Evolutionary conservation across 495 filamentous ascomycete species (phyloP).

Genomic region (Beverwykella pulmonaria): DNA sequence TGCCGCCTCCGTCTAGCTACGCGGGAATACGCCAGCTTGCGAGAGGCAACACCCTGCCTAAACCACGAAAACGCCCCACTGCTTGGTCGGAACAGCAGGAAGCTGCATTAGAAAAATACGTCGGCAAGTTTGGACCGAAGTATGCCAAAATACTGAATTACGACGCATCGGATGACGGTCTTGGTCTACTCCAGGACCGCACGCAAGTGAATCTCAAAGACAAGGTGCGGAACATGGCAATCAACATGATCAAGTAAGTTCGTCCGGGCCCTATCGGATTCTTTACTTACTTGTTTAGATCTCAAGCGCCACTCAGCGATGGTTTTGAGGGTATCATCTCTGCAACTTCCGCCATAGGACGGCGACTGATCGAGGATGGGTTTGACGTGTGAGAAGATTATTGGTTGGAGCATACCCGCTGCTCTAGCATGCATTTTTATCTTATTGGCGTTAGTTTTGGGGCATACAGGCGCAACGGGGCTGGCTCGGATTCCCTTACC

Average conservation of each 20-base stretch:
- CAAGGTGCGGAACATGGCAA: conserved; percentile 67
- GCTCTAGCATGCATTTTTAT: background rate
- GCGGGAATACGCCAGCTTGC: conserved; percentile 36
- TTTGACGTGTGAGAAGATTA: background rate
- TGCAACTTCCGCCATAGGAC: background rate
- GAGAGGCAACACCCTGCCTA: background rate
- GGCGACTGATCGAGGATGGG: conserved; percentile 5
- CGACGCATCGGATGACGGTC: conserved; percentile 37
- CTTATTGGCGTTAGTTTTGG: background rate
- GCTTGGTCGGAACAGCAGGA: conserved; percentile 55
- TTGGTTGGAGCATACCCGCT: too few relatives aligned
- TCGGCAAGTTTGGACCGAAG: conserved; percentile 53
- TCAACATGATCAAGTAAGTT: conserved; percentile 60
- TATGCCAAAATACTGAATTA: conserved; percentile 56
- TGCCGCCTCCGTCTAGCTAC: conserved; percentile 31
- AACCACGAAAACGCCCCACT: conserved; percentile 42
- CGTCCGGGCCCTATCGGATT: conserved; percentile 6
- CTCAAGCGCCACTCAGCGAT: background rate
- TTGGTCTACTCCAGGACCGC: conserved; percentile 48
- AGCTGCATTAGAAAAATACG: conserved; percentile 52
- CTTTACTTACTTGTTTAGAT: background rate
- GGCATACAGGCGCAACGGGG: background rate
- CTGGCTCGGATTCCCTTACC: background rate
- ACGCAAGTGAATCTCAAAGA: conserved; percentile 67
- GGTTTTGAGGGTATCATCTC: conserved; percentile 17